These are phyloP conservation scores for Rhodotorula sp. DNA, from an alignment of 1,284 basidiomycete genomes.

Conservation along the genomic window DNA sequence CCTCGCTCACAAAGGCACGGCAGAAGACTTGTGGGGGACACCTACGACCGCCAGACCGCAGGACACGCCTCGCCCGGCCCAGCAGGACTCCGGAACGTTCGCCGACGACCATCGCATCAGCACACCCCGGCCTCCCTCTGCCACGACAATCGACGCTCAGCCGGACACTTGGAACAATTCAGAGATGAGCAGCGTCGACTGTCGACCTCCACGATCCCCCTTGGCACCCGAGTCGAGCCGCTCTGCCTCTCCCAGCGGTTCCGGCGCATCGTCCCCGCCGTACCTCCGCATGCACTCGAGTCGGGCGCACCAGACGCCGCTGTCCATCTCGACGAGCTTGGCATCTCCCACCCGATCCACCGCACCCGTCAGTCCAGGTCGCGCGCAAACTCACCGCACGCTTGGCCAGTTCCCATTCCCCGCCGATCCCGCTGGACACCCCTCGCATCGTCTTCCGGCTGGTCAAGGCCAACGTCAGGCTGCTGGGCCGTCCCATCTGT, in stretches of 20 bases:
- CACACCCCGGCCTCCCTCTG: not conserved
- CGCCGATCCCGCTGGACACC: not conserved
- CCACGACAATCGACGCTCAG: not conserved
- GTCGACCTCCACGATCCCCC: not conserved
- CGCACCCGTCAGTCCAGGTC: not conserved
- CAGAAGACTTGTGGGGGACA: too few species aligned
- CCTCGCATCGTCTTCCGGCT: too few species aligned
- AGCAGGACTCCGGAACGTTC: too few species aligned
- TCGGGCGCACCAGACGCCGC: not conserved
- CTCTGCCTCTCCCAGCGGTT: not conserved
- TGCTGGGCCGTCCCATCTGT: not conserved
- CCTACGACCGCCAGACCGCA: too few species aligned
- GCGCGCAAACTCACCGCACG: constrained; percentile 1
- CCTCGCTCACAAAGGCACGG: too few species aligned
- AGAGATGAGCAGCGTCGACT: not conserved
- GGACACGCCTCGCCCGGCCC: too few species aligned
- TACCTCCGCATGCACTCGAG: constrained; percentile 3
- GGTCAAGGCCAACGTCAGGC: too few species aligned
- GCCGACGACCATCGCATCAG: not conserved
- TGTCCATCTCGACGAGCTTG: not conserved
- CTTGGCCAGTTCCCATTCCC: constrained; percentile 1
- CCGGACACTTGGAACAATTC: not conserved
- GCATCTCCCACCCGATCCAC: not conserved
- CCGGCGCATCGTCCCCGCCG: not conserved
- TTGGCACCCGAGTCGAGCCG: not conserved